Conservation (phyloP, 257 asterid species). For the Rauvolfia tetraphylla region DNA sequence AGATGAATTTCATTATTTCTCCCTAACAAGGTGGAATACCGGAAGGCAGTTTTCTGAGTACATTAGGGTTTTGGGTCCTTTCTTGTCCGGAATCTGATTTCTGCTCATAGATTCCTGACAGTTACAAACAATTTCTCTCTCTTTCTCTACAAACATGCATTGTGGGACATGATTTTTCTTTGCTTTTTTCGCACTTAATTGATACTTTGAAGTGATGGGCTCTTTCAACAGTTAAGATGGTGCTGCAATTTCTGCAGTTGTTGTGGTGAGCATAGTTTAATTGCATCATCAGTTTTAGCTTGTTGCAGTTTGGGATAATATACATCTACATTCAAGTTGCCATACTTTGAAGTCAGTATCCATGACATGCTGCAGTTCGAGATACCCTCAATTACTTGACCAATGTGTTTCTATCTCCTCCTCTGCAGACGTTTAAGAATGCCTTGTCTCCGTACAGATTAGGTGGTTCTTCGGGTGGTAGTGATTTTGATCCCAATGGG, state of each 20-base stretch:
- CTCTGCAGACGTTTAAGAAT: constrained; percentile 79
- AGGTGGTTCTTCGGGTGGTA: constrained; percentile 99
- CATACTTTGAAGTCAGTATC: not conserved
- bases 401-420: constrained; percentile 26
- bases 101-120: not conserved
- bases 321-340: not conserved
- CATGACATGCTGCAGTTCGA: constrained; percentile 4
- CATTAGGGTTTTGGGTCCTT: not conserved
- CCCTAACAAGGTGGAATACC: not conserved
- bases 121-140: not conserved
- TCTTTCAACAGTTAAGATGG: not conserved
- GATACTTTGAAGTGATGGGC: not conserved
- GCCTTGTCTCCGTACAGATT: constrained; percentile 96
- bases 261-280: not conserved
- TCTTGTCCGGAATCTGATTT: not conserved
- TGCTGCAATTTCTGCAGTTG: not conserved
- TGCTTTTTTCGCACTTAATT: not conserved
- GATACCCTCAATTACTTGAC: constrained; percentile 19
- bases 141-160: not conserved
- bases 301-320: constrained; percentile 1
- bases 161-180: not conserved
- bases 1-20: not conserved
- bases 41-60: not conserved
- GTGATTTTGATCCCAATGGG: constrained; percentile 95
- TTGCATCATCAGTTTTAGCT: not conserved